phyloP scores from a whole-genome alignment of 176 grass and related monocot genomes.

The Rhipidocladum racemiflorum region DNA sequence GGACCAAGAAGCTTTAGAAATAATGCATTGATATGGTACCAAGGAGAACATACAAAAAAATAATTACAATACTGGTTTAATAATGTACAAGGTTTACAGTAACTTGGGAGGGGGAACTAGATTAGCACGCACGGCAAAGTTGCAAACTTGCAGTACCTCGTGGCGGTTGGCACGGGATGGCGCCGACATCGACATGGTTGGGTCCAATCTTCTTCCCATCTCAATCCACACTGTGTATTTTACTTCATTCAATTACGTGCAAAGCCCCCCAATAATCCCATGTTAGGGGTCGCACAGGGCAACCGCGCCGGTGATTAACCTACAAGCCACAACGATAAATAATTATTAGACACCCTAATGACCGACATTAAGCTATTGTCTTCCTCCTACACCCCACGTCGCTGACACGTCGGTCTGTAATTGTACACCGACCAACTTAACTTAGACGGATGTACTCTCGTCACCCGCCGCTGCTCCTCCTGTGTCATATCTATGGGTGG shows the following conservation, averaged over 20 bases:
- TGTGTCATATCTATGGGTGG: too few relatives aligned
- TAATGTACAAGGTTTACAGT: too few relatives aligned
- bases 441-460: too few relatives aligned
- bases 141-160: neutral
- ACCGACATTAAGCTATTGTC: constrained; percentile 6
- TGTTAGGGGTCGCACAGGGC: neutral
- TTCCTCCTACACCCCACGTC: neutral
- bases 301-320: constrained; percentile 34
- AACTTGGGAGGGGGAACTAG: neutral
- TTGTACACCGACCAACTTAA: constrained; percentile 26
- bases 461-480: too few relatives aligned
- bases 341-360: constrained; percentile 39
- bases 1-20: too few relatives aligned
- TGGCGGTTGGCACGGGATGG: neutral
- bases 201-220: neutral
- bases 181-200: neutral
- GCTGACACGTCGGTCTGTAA: constrained; percentile 23
- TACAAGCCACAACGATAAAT: neutral
- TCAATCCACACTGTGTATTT: neutral
- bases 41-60: too few relatives aligned
- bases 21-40: too few relatives aligned
- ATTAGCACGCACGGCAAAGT: neutral
- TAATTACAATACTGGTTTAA: too few relatives aligned
- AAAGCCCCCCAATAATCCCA: neutral
- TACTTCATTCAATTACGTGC: neutral